Conservation (phyloP, 1,139 yeast species). For the Torulaspora pretoriensis region DNA sequence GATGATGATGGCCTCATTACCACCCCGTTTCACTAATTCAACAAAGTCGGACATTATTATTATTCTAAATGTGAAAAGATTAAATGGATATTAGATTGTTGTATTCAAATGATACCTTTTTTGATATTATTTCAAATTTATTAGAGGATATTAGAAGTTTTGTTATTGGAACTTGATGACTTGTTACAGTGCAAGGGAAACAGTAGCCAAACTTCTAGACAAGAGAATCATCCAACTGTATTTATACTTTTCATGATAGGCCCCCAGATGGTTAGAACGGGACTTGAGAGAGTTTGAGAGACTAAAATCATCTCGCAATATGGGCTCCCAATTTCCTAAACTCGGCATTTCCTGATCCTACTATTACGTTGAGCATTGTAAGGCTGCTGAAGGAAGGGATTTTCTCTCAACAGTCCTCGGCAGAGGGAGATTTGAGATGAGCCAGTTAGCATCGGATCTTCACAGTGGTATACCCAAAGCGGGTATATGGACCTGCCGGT, state of each 20-base stretch:
- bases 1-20: conserved; percentile 25
- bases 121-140: background rate
- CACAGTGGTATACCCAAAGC: conserved; percentile 6
- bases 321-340: conserved; percentile 1
- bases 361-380: conserved; percentile 1
- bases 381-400: conserved; percentile 5
- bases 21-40: conserved; percentile 25
- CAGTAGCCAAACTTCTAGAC: background rate
- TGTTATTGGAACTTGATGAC: background rate
- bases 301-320: background rate
- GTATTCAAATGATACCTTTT: background rate
- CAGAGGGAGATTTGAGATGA: background rate
- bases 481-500: conserved; percentile 5
- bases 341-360: background rate
- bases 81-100: conserved; percentile 1
- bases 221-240: background rate
- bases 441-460: background rate
- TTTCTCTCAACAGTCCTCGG: conserved; percentile 1
- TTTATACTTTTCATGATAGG: conserved; percentile 6
- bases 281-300: conserved; percentile 5
- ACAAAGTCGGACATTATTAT: conserved; percentile 15
- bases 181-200: background rate
- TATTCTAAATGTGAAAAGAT: conserved; percentile 2
- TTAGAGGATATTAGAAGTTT: background rate
- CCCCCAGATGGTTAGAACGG: background rate